phyloP scores from a whole-genome alignment of 2,329 filamentous ascomycete genomes.

The Ceratocystiopsis minuta region DNA sequence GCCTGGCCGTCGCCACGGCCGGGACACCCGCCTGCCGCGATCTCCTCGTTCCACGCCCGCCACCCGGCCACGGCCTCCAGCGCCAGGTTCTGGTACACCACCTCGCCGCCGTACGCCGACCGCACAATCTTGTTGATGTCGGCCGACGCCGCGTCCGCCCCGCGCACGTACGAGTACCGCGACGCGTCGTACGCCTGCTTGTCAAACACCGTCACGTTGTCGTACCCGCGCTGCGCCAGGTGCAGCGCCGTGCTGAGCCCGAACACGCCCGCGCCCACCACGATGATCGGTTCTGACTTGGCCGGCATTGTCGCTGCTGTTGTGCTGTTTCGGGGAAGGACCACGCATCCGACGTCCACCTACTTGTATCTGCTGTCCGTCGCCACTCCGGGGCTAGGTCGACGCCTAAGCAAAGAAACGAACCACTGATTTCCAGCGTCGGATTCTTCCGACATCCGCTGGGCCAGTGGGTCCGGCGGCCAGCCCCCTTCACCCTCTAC shows the following conservation, averaged over 20 bases:
- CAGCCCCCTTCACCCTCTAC: too few relatives aligned
- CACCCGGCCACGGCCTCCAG: slow-evolving; percentile 23
- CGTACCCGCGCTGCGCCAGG: slow-evolving; percentile 25
- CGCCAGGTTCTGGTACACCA: slow-evolving; percentile 27
- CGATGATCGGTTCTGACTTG: too few relatives aligned
- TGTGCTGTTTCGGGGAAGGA: too few relatives aligned
- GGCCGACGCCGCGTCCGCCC: slow-evolving; percentile 26
- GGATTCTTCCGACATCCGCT: too few relatives aligned
- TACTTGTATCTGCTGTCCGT: too few relatives aligned
- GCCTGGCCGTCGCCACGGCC: too few relatives aligned
- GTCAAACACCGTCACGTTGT: slow-evolving; percentile 29
- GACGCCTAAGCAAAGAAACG: too few relatives aligned
- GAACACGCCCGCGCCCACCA: neutral
- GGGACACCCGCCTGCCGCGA: slow-evolving; percentile 15
- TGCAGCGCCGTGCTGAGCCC: slow-evolving; percentile 24
- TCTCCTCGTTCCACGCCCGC: slow-evolving; percentile 26
- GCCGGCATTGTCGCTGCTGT: too few relatives aligned
- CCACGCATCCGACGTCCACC: too few relatives aligned
- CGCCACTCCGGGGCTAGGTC: too few relatives aligned
- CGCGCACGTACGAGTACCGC: slow-evolving; percentile 22
- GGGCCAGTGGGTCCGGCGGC: too few relatives aligned
- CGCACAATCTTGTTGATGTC: slow-evolving; percentile 28
- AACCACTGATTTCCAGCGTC: too few relatives aligned
- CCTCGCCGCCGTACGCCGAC: slow-evolving; percentile 22
- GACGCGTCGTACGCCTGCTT: slow-evolving; percentile 23